These are phyloP conservation scores for Venturia asperata DNA, from an alignment of 2,329 filamentous ascomycete species.

Conservation along the genomic window DNA sequence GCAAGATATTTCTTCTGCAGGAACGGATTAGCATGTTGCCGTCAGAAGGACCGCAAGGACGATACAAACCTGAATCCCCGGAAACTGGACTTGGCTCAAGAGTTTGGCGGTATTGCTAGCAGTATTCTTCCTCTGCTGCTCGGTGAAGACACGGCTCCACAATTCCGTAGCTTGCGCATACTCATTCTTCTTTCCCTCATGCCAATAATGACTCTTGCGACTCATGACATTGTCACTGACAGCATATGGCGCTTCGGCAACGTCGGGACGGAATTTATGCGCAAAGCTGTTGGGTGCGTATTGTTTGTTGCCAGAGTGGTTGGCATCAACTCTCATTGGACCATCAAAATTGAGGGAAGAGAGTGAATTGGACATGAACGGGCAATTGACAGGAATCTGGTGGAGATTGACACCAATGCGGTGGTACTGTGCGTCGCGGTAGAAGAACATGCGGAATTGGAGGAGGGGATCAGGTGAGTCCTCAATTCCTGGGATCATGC, in stretches of 20 bases:
- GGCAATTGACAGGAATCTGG: constrained; percentile 44
- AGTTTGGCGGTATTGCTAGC: constrained; percentile 44
- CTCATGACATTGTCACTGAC: constrained; percentile 45
- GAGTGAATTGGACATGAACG: constrained; percentile 43
- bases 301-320: constrained; percentile 43
- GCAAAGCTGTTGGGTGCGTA: constrained; percentile 48
- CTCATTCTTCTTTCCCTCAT: constrained; percentile 47
- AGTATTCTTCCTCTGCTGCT: constrained; percentile 39
- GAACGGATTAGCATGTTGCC: constrained; percentile 13
- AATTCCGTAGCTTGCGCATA: constrained; percentile 47
- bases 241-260: constrained; percentile 44
- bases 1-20: constrained; percentile 43
- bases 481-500: constrained; percentile 47
- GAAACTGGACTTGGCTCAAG: constrained; percentile 39
- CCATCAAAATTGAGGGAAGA: constrained; percentile 46
- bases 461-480: constrained; percentile 43
- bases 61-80: constrained; percentile 36
- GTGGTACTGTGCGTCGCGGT: constrained; percentile 46
- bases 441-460: constrained; percentile 46
- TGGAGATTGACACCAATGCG: constrained; percentile 47
- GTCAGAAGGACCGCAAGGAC: background rate
- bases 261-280: constrained; percentile 46
- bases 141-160: constrained; percentile 44
- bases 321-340: constrained; percentile 42
- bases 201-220: constrained; percentile 49